Conservation (phyloP, 306 rosid genomes). For the Cucurbita moschata region DNA sequence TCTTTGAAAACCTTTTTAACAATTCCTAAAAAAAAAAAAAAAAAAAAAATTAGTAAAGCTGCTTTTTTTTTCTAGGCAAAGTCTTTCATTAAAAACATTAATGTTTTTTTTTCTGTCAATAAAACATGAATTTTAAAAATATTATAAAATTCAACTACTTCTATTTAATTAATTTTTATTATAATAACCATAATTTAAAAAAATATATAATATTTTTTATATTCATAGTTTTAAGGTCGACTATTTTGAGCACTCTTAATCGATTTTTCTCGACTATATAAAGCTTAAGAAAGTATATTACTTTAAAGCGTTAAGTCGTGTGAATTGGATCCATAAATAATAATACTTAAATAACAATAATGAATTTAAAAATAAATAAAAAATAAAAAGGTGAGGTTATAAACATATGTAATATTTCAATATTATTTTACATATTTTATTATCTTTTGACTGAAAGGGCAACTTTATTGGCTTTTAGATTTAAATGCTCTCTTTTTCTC, state of each 20-base stretch:
- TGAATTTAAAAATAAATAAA: neutral
- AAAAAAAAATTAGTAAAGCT: neutral
- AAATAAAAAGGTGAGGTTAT: neutral
- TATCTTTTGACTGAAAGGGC: neutral
- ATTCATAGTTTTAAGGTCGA: no score
- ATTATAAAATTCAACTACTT: neutral
- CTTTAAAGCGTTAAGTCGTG: neutral
- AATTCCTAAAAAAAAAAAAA: neutral
- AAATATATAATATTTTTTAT: no score
- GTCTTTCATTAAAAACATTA: neutral
- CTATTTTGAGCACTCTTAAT: no score
- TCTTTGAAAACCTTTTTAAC: neutral
- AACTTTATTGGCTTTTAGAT: conserved; percentile 2
- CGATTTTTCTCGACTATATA: neutral
- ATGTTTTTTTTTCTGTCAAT: no score
- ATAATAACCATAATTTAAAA: no score
- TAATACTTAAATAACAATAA: neutral
- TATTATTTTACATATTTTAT: neutral
- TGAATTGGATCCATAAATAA: neutral
- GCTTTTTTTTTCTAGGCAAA: neutral
- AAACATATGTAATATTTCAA: neutral
- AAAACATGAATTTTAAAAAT: no score
- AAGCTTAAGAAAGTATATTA: neutral
- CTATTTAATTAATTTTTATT: neutral
- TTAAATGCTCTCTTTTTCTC: neutral